Evolutionary conservation across 2,329 filamentous ascomycete genomes (phyloP).

Genomic region (Ustulina deusta): DNA sequence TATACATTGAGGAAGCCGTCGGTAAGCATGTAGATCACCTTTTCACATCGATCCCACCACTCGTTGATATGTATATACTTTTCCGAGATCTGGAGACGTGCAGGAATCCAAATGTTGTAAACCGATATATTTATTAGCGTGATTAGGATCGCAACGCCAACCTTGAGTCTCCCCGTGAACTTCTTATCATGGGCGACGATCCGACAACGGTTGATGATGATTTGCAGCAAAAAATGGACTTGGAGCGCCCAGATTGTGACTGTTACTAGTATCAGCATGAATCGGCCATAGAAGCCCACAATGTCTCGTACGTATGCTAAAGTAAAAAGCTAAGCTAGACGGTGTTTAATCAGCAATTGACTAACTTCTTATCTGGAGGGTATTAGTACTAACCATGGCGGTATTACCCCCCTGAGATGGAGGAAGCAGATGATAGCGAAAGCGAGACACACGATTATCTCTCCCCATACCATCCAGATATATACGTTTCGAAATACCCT

Average conservation of each 20-base stretch:
- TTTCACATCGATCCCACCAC: conserved; percentile 66
- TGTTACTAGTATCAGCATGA: conserved; percentile 2
- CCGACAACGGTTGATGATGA: conserved; percentile 65
- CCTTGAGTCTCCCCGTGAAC: conserved; percentile 57
- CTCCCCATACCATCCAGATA: conserved; percentile 62
- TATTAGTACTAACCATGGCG: conserved; percentile 24
- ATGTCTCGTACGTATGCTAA: conserved; percentile 14
- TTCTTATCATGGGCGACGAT: conserved; percentile 58
- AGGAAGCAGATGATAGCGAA: conserved; percentile 56
- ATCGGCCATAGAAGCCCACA: not conserved
- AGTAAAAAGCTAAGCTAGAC: conserved; percentile 15
- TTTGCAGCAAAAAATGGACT: conserved; percentile 64
- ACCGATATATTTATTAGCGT: conserved; percentile 64
- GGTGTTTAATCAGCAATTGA: not conserved
- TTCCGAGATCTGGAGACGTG: conserved; percentile 58
- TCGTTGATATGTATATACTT: conserved; percentile 60
- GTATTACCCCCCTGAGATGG: conserved; percentile 39
- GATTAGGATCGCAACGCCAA: conserved; percentile 59
- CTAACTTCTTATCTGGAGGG: not conserved
- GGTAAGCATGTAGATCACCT: conserved; percentile 62
- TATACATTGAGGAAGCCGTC: conserved; percentile 63
- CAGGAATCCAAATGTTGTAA: conserved; percentile 66
- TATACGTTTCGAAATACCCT: conserved; percentile 55
- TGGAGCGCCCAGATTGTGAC: conserved; percentile 57
- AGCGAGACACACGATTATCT: conserved; percentile 56